phyloP scores from a whole-genome alignment of 257 asterid species.

The Solanum pinnatisectum region DNA sequence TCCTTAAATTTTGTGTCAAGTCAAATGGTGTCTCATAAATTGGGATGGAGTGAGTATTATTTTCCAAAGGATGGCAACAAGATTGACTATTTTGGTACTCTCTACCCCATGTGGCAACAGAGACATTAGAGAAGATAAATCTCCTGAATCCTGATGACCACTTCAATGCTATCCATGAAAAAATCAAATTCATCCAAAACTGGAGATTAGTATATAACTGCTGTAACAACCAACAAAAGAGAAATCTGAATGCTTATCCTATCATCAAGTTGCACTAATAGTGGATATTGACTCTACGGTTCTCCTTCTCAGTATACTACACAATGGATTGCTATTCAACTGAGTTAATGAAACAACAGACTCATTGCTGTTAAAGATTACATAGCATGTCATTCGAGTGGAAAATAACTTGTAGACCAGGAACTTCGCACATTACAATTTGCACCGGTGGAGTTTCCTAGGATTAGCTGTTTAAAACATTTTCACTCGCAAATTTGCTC shows the following conservation, averaged over 20 bases:
- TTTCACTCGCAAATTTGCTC: too few relatives aligned
- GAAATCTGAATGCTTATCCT: not conserved
- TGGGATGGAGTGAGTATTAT: not conserved
- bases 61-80: not conserved
- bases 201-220: not conserved
- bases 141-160: not conserved
- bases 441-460: too few relatives aligned
- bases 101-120: not conserved
- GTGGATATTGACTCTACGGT: not conserved
- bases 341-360: too few relatives aligned
- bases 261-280: not conserved
- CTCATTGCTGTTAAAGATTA: too few relatives aligned
- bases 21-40: not conserved
- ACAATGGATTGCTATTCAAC: not conserved
- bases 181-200: not conserved
- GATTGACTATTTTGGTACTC: not conserved
- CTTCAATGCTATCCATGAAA: not conserved
- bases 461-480: too few relatives aligned
- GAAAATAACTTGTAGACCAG: too few relatives aligned
- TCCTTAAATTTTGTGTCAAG: not conserved
- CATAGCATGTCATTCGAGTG: too few relatives aligned
- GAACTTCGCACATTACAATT: too few relatives aligned
- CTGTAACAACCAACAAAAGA: not conserved
- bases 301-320: not conserved
- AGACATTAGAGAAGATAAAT: not conserved